Evolutionary conservation across 2,329 filamentous ascomycete genomes (phyloP), one percentile per base, ranked within the genome.

Genomic region (Malbranchea zuffiana): DNA sequence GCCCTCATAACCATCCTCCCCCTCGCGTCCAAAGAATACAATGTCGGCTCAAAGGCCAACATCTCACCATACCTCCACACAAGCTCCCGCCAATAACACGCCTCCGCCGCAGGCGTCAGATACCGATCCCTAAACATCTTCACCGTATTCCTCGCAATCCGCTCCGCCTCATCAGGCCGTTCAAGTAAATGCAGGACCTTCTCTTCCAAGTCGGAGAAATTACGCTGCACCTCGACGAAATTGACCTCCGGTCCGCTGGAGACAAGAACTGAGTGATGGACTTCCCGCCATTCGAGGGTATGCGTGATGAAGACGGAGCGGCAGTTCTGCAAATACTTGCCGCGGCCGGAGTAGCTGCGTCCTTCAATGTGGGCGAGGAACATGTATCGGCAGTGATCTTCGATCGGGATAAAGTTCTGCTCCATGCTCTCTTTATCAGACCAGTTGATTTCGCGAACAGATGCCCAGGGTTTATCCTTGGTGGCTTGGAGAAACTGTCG

Each of bases 121-220:
- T 72, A 73, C 3, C 66, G 54, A 45, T 73, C 68, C 2, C 69
- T 60, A 46, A 72, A 72, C 11, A 60, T 63, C 27, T 49, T 49
- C 4, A 66, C 59, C 3, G 57, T 60, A 45, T 72, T 71, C 18
- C 63, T 52, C 10, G 70, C 70, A 36, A 75, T 71, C 21, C 50
- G 51, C 48, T 67, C 56, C n/a, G 69, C 68, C 3, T 58, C 50
- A 4, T 55, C 45, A 0, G 60, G 60, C 40, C 71, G 53, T 34
- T 58, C 53, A 30, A 67, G 53, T 3, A 71, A 51, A 37, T 59
- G 60, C 12, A 62, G 42, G 26, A 68, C 57, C 39, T 62, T 65
- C 5, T 49, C 44, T 8, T 59, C 54, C 39, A 76, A 59, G 44
- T 80, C 74, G 25, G 69, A 70, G 52, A 75, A 81, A 48, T 72